Evolutionary conservation across 2,329 filamentous ascomycete genomes (phyloP), one percentile per base, ranked within the genome.

Genomic region (Colletotrichum lini): DNA sequence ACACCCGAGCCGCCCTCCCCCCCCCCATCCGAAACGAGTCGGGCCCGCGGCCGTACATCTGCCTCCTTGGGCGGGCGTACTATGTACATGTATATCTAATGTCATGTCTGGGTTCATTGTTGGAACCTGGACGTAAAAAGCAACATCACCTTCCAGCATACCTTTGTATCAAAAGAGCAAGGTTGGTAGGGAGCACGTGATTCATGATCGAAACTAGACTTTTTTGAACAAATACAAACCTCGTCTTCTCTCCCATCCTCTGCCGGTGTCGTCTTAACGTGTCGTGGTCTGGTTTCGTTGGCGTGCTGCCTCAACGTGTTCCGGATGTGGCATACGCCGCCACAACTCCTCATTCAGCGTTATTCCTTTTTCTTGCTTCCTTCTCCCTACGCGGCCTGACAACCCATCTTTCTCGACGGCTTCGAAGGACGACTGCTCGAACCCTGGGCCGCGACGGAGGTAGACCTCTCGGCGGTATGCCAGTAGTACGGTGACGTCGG

Each of bases 181-280:
- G 68, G 57, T 26, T 30, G 23, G 40, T 58, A 68, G 52, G 68
- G 58, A 35, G 62, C 45, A 64, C 40, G 68, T 58, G 58, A 71
- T 63, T 68, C 40, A 71, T 71, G 68, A 68, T 71, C 63, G 57
- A 71, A 68, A 56, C 65, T 71, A 71, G 68, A 71, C 68, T 68
- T 66, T 70, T 60, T 13, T 5, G 21, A 35, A 68, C 58, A 40
- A 68, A 71, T 71, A 63, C 52, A 71, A 60, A 63, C 50, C 58
- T 58, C 68, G 65, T 63, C 67, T 65, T 69, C 68, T 71, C 68
- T 71, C 68, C 44, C 38, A 26, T 10, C 7, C 38, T 10, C 10
- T 44, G 16, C 35, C 23, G 21, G 38, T 38, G 35, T 38, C 35
- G 35, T 38, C 35, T 9, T 38, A 1, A 10, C 35, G 35, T 10